These are phyloP conservation scores for Vigna angularis DNA, from an alignment of 306 rosid genomes.

Conservation along the genomic window DNA sequence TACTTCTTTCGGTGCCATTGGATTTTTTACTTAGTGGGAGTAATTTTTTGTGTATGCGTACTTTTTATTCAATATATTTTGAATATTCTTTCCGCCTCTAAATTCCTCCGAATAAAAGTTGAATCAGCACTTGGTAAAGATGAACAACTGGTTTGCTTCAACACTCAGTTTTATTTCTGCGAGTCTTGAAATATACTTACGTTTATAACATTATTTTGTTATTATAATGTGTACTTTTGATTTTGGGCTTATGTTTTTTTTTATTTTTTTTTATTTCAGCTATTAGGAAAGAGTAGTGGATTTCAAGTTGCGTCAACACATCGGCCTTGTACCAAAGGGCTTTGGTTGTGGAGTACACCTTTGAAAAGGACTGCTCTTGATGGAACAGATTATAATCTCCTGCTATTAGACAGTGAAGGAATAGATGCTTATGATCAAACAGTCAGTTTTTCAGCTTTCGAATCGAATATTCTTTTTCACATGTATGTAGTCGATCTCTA, in stretches of 20 bases:
- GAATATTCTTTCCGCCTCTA: no score
- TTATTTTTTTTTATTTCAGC: slow-evolving; percentile 52
- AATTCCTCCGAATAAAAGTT: no score
- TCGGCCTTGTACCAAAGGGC: slow-evolving; percentile 95
- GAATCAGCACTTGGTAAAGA: no score
- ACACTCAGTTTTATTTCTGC: background rate
- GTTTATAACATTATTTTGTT: no score
- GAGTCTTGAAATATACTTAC: background rate
- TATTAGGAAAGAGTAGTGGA: slow-evolving; percentile 91
- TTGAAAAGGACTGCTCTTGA: slow-evolving; percentile 92
- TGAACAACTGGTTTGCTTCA: no score
- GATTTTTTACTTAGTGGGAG: slow-evolving; percentile 2
- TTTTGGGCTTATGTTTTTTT: slow-evolving; percentile 24
- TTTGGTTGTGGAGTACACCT: slow-evolving; percentile 96
- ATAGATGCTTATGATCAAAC: slow-evolving; percentile 98
- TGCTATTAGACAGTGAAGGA: slow-evolving; percentile 92
- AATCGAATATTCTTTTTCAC: slow-evolving; percentile 8
- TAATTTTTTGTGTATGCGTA: background rate
- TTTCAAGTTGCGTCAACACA: slow-evolving; percentile 94
- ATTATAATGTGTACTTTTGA: background rate
- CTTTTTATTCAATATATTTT: no score
- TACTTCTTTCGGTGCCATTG: background rate
- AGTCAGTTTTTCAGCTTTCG: slow-evolving; percentile 54
- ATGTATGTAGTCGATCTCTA: slow-evolving; percentile 13
- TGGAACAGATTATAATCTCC: slow-evolving; percentile 88